These are phyloP conservation scores for Venturiaceae sp. DNA, from an alignment of 2,329 filamentous ascomycete species.

Conservation along the genomic window DNA sequence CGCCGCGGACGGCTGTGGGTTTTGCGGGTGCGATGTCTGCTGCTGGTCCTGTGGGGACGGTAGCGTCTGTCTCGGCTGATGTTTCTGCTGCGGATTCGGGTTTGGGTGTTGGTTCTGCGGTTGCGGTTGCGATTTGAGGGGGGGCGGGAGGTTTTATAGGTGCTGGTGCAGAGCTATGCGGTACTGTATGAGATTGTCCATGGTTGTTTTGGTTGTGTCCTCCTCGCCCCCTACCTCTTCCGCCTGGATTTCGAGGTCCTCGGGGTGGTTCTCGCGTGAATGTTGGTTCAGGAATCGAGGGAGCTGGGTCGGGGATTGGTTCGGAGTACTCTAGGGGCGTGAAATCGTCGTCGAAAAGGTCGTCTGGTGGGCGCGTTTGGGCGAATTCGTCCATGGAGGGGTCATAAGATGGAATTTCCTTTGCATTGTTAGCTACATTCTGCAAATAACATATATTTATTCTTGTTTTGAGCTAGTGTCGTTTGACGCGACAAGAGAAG, in stretches of 20 bases:
- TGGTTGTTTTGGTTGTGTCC: background rate
- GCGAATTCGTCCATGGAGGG: conserved; percentile 30
- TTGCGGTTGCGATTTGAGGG: background rate
- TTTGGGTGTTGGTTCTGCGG: background rate
- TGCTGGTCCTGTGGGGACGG: background rate
- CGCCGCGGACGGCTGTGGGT: conserved; percentile 38
- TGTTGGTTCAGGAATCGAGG: background rate
- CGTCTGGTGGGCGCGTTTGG: conserved; percentile 39
- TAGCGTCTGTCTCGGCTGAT: background rate
- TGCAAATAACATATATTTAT: too few species aligned
- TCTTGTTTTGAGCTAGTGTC: too few species aligned
- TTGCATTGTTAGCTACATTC: background rate
- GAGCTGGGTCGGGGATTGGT: conserved; percentile 12
- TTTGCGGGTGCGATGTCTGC: background rate
- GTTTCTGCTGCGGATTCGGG: background rate
- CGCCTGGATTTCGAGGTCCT: conserved; percentile 2
- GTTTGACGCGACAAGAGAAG: too few species aligned
- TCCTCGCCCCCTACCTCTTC: conserved; percentile 9
- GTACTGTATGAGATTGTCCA: background rate
- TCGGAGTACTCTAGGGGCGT: conserved; percentile 31
- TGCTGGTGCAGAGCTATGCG: background rate
- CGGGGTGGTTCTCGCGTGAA: conserved; percentile 5
- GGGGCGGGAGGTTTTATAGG: background rate
- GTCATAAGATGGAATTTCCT: background rate
- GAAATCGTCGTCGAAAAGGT: conserved; percentile 40